Evolutionary conservation across 345 rosid genomes (phyloP), one percentile per base, ranked within the genome.

Genomic region (Clausena lansium): DNA sequence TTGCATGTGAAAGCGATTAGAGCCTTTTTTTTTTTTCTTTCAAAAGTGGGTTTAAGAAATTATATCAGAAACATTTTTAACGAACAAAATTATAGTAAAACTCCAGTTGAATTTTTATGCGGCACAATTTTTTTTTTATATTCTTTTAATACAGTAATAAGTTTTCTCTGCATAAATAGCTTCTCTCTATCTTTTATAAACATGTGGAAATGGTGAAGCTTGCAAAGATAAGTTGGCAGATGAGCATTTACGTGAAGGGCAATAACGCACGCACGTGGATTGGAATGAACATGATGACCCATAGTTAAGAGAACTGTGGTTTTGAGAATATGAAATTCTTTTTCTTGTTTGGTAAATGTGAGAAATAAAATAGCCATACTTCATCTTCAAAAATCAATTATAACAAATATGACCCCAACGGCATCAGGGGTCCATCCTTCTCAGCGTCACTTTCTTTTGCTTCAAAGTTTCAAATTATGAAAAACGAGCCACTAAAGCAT

Each of bases 261-360:
- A 79, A 82, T 79, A 66, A 82, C 76, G 78, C 15, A 30, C 77
- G 70, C 79, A 82, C 78, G 80, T 78, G 85, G 76, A 69, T 59
- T 25, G n/a, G n/a, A 80, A 69, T 32, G 20, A 11, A 8, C 6
- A 19, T 1, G 13, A 39, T 20, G 27, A 22, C 41, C 28, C 24
- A 39, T n/a, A n/a, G n/a, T 27, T 17, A 20, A 54, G 8, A 5
- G 8, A 64, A 25, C 9, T n/a, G 2, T 17, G 24, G 22, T 8
- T 36, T 10, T 24, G 17, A 25, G 50, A 8, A 11, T 36, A 19
- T 25, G 14, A 0, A 47, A 47, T 0, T 47, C 41, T 41, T 61
- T 38, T 61, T 13, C 45, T 52, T 71, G 15, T 71, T 52, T 32
- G 6, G 62, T 15, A 4, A 7, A 57, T 57, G 4, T 7, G 27